These are phyloP conservation scores for Cardamine chenopodiifolia DNA, from an alignment of 345 rosid genomes.

Conservation along the genomic window DNA sequence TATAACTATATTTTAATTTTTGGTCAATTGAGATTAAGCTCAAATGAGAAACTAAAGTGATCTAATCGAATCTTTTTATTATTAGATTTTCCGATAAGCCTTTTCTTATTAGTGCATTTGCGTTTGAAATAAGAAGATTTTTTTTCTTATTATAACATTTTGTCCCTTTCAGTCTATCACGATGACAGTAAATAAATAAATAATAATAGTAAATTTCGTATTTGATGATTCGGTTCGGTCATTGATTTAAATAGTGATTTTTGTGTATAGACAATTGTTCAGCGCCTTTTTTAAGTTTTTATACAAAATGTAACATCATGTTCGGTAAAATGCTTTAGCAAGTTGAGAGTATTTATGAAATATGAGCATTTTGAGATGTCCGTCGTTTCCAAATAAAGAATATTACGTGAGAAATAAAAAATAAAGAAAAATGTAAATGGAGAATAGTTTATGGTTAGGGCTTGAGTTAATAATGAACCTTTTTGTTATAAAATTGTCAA, in stretches of 20 bases:
- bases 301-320: background rate
- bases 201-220: background rate
- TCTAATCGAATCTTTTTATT: constrained; percentile 5
- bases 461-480: too few species aligned
- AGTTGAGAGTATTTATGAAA: constrained; percentile 3
- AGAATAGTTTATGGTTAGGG: constrained; percentile 23
- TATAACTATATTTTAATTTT: too few species aligned
- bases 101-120: constrained; percentile 2
- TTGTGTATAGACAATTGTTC: background rate
- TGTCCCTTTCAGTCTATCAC: too few species aligned
- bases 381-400: constrained; percentile 12
- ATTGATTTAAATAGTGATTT: background rate
- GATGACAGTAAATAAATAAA: too few species aligned
- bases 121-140: background rate
- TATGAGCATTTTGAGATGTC: constrained; percentile 2
- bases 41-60: constrained; percentile 14
- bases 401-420: background rate
- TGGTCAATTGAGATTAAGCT: too few species aligned
- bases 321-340: background rate
- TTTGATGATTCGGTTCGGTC: background rate
- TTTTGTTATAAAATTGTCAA: too few species aligned
- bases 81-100: too few species aligned
- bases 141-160: background rate
- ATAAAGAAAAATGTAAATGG: background rate
- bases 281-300: background rate